Base-by-base conservation (phyloP, 352 stramenopile species). In the Blastocystis sp. region DNA sequence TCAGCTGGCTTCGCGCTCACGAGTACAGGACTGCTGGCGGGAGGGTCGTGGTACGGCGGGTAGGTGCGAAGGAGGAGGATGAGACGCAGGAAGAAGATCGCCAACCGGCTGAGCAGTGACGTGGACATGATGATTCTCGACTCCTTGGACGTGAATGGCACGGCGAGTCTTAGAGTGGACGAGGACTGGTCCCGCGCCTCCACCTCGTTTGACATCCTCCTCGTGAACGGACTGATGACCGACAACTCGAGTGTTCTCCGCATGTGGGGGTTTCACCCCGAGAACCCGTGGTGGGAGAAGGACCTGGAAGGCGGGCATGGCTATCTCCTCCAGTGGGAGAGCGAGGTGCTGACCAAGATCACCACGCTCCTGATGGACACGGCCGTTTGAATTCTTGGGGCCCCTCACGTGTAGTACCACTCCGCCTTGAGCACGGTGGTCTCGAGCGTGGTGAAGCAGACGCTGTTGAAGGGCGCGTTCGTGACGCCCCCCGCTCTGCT, bases 311-410 rank as follows among this genome's bases (percentile, higher is more conserved):
- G 69, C 2, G 69, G 69, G 3, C 69, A 61, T 29, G 45, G 10
- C n/a, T 80, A 80, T 16, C 24, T 63, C 19, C 19, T 80, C 12
- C 39, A 80, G 26, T 80, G 69, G 69, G 69, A 80, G 55, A 65
- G 26, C 31, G 69, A 80, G 29, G 10, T 62, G n/a, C 45, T 80
- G 24, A 62, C 9, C 13, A 29, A 37, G 31, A 41, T 80, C 33
- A 61, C 37, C 6, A 62, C 69, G 31, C 37, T 80, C 6, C 21
- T 80, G 21, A 35, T 62, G 21, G 69, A 80, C 55, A 80, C 69
- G n/a, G 69, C 69, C 3, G 69, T 80, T 55, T 1, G 3, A 39
- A 2, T 24, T 37, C 21, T 9, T 6, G 12, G n/a, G 19, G 35
- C 9, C 13, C 1, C 24, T 80, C 3, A 60, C 10, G 6, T 33